Base-by-base conservation (phyloP, 1,284 basidiomycete species). In the Amylostereum chailletii region DNA sequence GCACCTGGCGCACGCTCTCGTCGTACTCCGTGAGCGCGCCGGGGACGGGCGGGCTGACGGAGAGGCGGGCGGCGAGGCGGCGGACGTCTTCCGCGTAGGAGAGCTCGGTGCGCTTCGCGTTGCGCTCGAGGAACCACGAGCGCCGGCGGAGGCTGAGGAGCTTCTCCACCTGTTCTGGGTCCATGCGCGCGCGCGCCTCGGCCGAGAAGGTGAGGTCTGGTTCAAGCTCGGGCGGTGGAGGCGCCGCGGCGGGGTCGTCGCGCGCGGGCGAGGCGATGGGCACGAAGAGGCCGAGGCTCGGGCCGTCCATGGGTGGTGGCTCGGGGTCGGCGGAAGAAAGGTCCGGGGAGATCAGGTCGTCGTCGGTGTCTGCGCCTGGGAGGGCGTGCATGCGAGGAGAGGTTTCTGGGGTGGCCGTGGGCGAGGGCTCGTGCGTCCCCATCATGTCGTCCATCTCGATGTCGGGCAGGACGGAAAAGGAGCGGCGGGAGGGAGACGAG, bases 211-310 rank as follows among this genome's bases (percentile, higher is more conserved):
- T 43, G 42, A 57, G 34, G 41, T 57, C 51, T 7, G 55, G 55
- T 40, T 55, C 48, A 44, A 50, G 32, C 34, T 44, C 46, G n/a
- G 51, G 43, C 9, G 38, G 30, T 3, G 48, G 51, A 29, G 52
- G 43, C 5, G 48, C n/a, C 29, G 41, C 33, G 40, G 33, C 4
- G 37, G 54, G 11, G 29, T 68, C 58, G 47, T 73, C 69, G 39
- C 62, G 62, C 19, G 69, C 65, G 48, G 69, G 67, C 19, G 19
- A 19, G 38, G 71, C 67, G 49, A 73, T 59, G 49, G 74, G 65
- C 10, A 55, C 29, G 9, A 74, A 59, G 5, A 73, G 61, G 52
- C 56, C 64, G 26, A 30, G 51, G 34, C 33, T 50, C 33, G 52
- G 57, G 27, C 42, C 47, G 45, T 49, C 45, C 32, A 36, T 43